Conservation (phyloP, 495 filamentous ascomycete genomes). For the Lasiosphaeria miniovina region DNA sequence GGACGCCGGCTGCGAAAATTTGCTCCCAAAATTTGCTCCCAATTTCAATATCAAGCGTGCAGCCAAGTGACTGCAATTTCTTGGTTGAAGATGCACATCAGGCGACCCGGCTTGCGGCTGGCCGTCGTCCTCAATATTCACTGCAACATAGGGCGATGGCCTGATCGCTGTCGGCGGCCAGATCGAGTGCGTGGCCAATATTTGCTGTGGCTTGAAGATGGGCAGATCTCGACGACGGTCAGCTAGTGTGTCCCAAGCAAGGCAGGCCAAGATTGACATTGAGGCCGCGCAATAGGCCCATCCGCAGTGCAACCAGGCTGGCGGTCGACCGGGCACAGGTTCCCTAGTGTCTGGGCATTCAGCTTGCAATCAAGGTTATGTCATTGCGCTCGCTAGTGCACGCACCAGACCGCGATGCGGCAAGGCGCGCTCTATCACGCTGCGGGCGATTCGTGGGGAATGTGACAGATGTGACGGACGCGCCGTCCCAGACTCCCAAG, state of each 20-base stretch:
- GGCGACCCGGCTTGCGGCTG: no score
- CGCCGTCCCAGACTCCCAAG: neutral
- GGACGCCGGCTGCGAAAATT: no score
- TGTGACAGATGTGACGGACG: slow-evolving; percentile 3
- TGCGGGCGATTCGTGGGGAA: slow-evolving; percentile 1
- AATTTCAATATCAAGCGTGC: no score
- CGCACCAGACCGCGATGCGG: neutral
- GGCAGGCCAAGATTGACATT: no score
- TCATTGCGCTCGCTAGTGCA: slow-evolving; percentile 2
- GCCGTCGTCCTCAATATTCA: no score
- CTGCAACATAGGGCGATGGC: neutral
- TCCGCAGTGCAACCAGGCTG: no score
- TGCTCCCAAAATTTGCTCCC: no score
- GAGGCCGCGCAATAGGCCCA: no score
- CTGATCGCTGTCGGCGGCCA: neutral
- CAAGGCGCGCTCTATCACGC: neutral
- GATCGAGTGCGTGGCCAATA: neutral
- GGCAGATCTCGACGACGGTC: neutral
- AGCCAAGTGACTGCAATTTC: no score
- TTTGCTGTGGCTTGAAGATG: slow-evolving; percentile 2
- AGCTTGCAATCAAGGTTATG: neutral
- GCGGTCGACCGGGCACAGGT: no score
- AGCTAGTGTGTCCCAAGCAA: no score
- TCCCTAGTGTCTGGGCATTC: neutral
- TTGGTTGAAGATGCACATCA: no score